Base-by-base conservation (phyloP, 164 flowering plant species). In the Amborella trichopoda region DNA sequence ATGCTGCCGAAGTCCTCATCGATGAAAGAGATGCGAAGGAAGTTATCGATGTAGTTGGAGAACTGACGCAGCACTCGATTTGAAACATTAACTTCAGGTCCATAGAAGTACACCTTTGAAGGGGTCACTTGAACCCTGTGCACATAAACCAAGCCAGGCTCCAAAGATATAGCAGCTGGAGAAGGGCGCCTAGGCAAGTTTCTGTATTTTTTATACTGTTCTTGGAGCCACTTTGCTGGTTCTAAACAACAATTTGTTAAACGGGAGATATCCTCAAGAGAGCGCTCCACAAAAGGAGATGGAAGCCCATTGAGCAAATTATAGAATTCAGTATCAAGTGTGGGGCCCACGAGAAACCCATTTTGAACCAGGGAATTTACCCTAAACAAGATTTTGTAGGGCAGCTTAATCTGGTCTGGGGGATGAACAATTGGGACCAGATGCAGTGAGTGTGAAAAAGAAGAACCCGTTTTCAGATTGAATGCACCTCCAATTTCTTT, bases 101-200 rank as follows among this genome's bases (percentile, higher is more conserved):
- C 90, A 50, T 59, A 68, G 49, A 80, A 89, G 44, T 80, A 89
- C 3, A 89, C 71, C 66, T 63, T 75, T 43, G 62, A 59, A 8
- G 97, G 97, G 23, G 97, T 85, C 26, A 89, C 63, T 62, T 78
- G 85, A 53, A 71, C 83, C 55, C 94, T 68, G 49, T 66, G 75
- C 9, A 82, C 72, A 51, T 78, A 75, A 1, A 81, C 94, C 65
- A 89, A 53, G 9, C 90, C 93, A 40, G 60, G 64, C 59, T 78
- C 82, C 45, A 78, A 66, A 24, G 75, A 53, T 23, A 82, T 62
- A 21, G 66, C 8, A 26, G 80, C 66, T 21, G 72, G 27, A 23
- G 27, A 49, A 27, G 66, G 66, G 44, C 13, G 60, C 5, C 41
- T 47, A 30, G 27, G 51, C 0, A 58, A 48, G 3, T 12, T 36